Base-by-base conservation (phyloP, 202 grass and related monocot species). In the Digitaria exilis region DNA sequence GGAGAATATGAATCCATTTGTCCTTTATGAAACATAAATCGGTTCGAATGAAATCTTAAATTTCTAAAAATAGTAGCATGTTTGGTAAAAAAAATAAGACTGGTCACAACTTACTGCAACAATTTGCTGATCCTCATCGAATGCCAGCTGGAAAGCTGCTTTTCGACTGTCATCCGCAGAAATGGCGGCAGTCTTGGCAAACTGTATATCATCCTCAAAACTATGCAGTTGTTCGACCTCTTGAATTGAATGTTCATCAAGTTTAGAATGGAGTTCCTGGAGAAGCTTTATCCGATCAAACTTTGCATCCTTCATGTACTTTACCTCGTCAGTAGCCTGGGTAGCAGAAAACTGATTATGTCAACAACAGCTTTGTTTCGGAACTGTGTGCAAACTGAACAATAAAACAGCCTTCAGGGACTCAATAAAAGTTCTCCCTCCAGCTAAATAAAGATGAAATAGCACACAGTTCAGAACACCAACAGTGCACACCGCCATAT, bases 81-180 rank as follows among this genome's bases (percentile, higher is more conserved):
- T 68, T 84, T 46, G 22, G 34, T 75, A 76, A 70, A 89, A 79
- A 70, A 89, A 85, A 51, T 44, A 70, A 79, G 75, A 77, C 5
- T n/a, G 14, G 37, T 74, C 58, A 80, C 28, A 82, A 65, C 85
- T 90, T 92, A 98, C 96, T 84, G 93, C 93, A 86, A 98, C 71
- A 63, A 98, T 91, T 94, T 98, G 96, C 77, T 92, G 91, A 80
- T 98, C 96, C 86, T 98, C 96, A 8, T 98, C 93, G 56, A 90
- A 92, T 57, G 90, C 90, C 85, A 98, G 85, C 78, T 92, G 89
- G 66, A 92, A 93, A 88, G 80, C 69, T 79, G 93, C 82, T 91
- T 90, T 98, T 84, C 92, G 91, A n/a, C 41, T 84, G 73, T 98
- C 93, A 62, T 98, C 96, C 3, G 83, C 80, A 86, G 96, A 88